These are phyloP conservation scores for Gymnopilus junonius DNA, from an alignment of 768 basidiomycete species.

Conservation along the genomic window DNA sequence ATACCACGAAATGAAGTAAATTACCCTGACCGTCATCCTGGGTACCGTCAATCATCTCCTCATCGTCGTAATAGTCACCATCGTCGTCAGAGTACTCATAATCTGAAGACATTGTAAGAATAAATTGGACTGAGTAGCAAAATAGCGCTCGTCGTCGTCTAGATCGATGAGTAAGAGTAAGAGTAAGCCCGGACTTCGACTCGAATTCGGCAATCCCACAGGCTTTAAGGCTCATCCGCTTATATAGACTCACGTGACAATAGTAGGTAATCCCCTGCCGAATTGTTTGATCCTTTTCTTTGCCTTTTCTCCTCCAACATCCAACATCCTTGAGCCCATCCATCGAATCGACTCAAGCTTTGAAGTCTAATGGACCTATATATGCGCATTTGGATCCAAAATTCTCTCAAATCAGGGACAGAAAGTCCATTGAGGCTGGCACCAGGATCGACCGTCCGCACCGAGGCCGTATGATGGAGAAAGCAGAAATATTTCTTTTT, in stretches of 20 bases:
- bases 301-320: too few species aligned
- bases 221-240: conserved; percentile 2
- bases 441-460: too few species aligned
- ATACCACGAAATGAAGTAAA: conserved; percentile 2
- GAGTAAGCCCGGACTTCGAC: conserved; percentile 6
- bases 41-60: conserved; percentile 70
- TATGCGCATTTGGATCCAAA: too few species aligned
- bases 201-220: conserved; percentile 3
- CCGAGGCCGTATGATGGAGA: too few species aligned
- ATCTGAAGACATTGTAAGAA: conserved; percentile 54
- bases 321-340: too few species aligned
- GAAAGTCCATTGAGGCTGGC: too few species aligned
- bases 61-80: conserved; percentile 67
- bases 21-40: conserved; percentile 53
- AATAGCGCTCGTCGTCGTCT: background rate
- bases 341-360: too few species aligned
- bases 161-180: conserved; percentile 8
- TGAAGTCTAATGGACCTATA: too few species aligned
- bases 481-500: too few species aligned
- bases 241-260: conserved; percentile 3
- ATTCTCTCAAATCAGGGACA: too few species aligned
- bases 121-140: background rate
- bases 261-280: too few species aligned
- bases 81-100: conserved; percentile 76
- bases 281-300: too few species aligned